Conservation (phyloP, 169 alveolate species). For the Eimeria mitis region DNA sequence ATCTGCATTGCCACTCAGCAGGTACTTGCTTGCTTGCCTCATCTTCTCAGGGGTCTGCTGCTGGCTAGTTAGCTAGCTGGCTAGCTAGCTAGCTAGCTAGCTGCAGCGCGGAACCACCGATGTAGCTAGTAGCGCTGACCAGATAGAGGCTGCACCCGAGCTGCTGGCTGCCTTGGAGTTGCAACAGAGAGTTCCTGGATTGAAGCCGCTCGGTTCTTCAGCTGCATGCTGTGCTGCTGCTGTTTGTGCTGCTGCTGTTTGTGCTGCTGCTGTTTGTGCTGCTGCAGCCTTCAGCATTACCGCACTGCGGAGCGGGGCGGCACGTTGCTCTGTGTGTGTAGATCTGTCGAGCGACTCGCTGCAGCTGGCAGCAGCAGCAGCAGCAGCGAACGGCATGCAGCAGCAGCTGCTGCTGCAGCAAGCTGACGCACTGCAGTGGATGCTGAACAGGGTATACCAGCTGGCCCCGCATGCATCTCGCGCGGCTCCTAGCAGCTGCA, state of each 20-base stretch:
- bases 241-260: neutral
- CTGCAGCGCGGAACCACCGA: neutral
- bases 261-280: conserved; percentile 13
- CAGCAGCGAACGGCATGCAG: conserved; percentile 32
- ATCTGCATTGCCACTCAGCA: conserved; percentile 62
- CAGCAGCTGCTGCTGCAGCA: conserved; percentile 65
- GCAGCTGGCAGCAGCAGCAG: conserved; percentile 55
- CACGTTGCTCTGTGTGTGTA: neutral
- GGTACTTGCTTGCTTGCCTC: conserved; percentile 52
- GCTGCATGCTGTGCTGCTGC: neutral
- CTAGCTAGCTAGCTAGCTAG: too few relatives aligned
- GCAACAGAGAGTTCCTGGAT: too few relatives aligned
- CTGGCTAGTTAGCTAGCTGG: neutral
- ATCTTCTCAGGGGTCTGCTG: neutral
- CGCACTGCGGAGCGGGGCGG: conserved; percentile 47
- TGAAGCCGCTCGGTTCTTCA: too few relatives aligned
- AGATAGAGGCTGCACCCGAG: too few relatives aligned
- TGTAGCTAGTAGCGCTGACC: neutral
- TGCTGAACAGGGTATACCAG: neutral
- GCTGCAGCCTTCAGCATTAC: conserved; percentile 59
- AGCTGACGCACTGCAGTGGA: conserved; percentile 55
- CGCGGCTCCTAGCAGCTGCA: neutral
- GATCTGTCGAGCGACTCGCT: conserved; percentile 13
- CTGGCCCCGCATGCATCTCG: neutral
- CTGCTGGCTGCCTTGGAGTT: too few relatives aligned